These are phyloP conservation scores for Murraya paniculata DNA, from an alignment of 345 rosid species.

Conservation along the genomic window DNA sequence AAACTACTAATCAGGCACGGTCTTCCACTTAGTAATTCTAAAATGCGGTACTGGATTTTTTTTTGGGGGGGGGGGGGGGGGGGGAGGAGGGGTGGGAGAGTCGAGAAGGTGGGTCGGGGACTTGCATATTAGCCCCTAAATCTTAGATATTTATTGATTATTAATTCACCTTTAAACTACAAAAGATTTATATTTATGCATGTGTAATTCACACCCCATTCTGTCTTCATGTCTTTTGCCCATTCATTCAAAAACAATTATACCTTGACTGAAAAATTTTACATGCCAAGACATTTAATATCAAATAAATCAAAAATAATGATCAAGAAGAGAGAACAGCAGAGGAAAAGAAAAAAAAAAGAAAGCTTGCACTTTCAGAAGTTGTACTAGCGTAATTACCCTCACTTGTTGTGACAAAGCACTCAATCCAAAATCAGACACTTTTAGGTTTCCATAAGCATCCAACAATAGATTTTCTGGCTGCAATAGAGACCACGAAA, in stretches of 20 bases:
- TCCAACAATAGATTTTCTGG: constrained; percentile 90
- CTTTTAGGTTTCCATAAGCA: constrained; percentile 83
- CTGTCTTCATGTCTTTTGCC: neutral
- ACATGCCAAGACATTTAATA: neutral
- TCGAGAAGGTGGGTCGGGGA: too few relatives aligned
- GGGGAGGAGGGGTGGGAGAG: too few relatives aligned
- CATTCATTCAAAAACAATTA: neutral
- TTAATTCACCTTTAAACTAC: neutral
- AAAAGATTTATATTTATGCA: neutral
- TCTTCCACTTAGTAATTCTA: neutral
- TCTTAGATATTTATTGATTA: neutral
- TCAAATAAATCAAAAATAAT: neutral
- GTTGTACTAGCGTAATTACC: constrained; percentile 43
- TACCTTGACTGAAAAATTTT: neutral
- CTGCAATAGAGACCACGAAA: constrained; percentile 40
- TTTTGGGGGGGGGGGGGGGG: too few relatives aligned
- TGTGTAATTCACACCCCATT: neutral
- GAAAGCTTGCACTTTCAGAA: constrained; percentile 10
- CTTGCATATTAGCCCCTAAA: neutral
- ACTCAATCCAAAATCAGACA: constrained; percentile 97
- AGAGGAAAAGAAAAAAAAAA: neutral
- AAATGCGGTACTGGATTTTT: neutral
- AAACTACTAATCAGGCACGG: neutral
- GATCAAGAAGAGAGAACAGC: neutral
- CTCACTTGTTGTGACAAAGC: constrained; percentile 94